Evolutionary conservation across 768 basidiomycete species (phyloP), one percentile per base, ranked within the genome.

Genomic region (Lactarius indigo): DNA sequence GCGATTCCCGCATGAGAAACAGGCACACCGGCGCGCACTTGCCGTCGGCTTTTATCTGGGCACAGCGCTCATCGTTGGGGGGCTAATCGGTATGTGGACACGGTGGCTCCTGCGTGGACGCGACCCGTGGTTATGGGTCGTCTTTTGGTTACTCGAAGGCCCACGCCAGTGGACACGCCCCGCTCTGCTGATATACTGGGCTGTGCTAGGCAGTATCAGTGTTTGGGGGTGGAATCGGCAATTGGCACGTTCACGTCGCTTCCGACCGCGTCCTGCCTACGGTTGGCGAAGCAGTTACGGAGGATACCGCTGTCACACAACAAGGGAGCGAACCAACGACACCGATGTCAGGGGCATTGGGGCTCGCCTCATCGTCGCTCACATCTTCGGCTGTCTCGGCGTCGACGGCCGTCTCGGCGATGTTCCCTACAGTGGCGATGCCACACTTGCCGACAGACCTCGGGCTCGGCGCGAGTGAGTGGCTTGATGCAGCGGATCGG

Each of bases 161-260:
- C 80, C 80, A 71, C 85, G 82, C 64, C 82, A 85, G 71, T 95
- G 94, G 93, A 90, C 86, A 20, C 82, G 97, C 17, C 85, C 88
- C 1, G 85, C 84, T 9, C 79, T 99, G 54, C 77, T 97, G 58
- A 83, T 79, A 5, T 98, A 97, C 75, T 99, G 97, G 97, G 90
- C 81, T 8, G 77, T 84, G 5, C 76, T 96, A 33, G 91, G 89
- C 7, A 83, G 82, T 69, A 81, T 96, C 64, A 96, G 94, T 65
- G 92, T 98, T 28, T 95, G 90, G 9, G 96, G 93, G 0, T 98
- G 97, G 97, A 94, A 87, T 75, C 83, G 95, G 59, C 96, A 97
- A 75, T 78, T 98, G 57, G 89, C 88, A 6, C 82, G 94, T 66
- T 86, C 89, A 1, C 80, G 94, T 64, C 81, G 86, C 69, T 88